These are phyloP conservation scores for Schwanniomyces etchellsii DNA, from an alignment of 1,139 yeast species.

Conservation along the genomic window DNA sequence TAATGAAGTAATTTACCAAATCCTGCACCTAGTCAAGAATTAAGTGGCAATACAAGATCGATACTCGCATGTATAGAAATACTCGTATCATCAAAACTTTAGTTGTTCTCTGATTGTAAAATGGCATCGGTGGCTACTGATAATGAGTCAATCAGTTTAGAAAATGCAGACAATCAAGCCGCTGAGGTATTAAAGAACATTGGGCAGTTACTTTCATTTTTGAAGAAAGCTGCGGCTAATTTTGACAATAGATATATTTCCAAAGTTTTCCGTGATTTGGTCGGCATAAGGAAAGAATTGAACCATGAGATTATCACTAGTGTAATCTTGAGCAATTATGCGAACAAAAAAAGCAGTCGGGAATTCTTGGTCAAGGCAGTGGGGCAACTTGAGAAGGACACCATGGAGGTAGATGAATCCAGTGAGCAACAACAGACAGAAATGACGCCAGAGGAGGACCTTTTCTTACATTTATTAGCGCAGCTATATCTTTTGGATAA, in stretches of 20 bases:
- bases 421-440: conserved; percentile 10
- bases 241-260: conserved; percentile 85
- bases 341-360: conserved; percentile 37
- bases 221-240: conserved; percentile 66
- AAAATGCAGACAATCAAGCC: conserved; percentile 1
- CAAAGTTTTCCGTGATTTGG: conserved; percentile 79
- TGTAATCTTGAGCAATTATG: conserved; percentile 52
- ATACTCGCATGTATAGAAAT: too few relatives aligned
- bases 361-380: conserved; percentile 37
- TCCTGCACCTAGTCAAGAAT: too few relatives aligned
- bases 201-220: conserved; percentile 47
- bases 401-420: conserved; percentile 18
- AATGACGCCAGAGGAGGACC: conserved; percentile 71
- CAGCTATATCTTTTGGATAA: conserved; percentile 73
- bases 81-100: too few relatives aligned
- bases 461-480: conserved; percentile 71
- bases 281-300: conserved; percentile 64
- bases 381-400: conserved; percentile 14
- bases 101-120: too few relatives aligned
- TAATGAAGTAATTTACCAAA: too few relatives aligned
- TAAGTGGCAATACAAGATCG: too few relatives aligned
- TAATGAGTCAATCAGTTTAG: neutral
- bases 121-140: neutral
- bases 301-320: conserved; percentile 43
- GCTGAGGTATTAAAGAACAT: conserved; percentile 33